Conservation (phyloP, 2,329 filamentous ascomycete genomes). For the Boeremia exigua region DNA sequence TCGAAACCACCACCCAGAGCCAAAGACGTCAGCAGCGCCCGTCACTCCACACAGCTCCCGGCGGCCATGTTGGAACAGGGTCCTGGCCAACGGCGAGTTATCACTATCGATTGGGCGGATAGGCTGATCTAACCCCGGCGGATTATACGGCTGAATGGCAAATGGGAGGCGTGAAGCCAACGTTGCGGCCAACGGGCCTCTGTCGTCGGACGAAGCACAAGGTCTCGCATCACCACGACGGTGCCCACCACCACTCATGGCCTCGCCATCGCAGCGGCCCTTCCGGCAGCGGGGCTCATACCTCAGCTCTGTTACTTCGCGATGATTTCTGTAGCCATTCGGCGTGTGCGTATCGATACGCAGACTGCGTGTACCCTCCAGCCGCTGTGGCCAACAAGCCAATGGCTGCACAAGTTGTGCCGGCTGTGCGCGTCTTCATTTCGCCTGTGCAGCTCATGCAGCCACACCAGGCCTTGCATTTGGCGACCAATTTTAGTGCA, state of each 20-base stretch:
- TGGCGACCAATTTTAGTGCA: constrained; percentile 43
- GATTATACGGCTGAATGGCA: constrained; percentile 33
- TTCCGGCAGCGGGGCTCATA: constrained; percentile 19
- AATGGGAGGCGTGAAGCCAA: constrained; percentile 25
- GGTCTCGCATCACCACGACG: constrained; percentile 17
- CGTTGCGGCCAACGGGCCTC: constrained; percentile 18
- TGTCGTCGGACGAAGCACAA: constrained; percentile 38
- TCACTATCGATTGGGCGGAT: constrained; percentile 50
- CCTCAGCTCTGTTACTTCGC: constrained; percentile 13
- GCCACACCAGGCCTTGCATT: constrained; percentile 39
- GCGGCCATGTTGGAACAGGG: constrained; percentile 37
- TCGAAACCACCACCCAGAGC: constrained; percentile 42
- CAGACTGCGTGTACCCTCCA: constrained; percentile 13
- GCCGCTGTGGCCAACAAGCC: constrained; percentile 19
- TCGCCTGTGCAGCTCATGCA: constrained; percentile 40
- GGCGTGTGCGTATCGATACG: constrained; percentile 35
- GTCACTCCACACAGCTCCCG: constrained; percentile 24
- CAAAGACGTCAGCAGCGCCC: constrained; percentile 33
- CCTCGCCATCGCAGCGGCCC: constrained; percentile 16
- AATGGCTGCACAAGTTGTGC: constrained; percentile 33
- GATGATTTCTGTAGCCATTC: constrained; percentile 20
- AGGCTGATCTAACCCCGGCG: constrained; percentile 36
- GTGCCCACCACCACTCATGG: constrained; percentile 12
- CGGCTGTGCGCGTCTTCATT: constrained; percentile 44
- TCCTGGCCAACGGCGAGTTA: constrained; percentile 40